Evolutionary conservation across 2,329 filamentous ascomycete genomes (phyloP).

Genomic region (Paecilomyces variotii): DNA sequence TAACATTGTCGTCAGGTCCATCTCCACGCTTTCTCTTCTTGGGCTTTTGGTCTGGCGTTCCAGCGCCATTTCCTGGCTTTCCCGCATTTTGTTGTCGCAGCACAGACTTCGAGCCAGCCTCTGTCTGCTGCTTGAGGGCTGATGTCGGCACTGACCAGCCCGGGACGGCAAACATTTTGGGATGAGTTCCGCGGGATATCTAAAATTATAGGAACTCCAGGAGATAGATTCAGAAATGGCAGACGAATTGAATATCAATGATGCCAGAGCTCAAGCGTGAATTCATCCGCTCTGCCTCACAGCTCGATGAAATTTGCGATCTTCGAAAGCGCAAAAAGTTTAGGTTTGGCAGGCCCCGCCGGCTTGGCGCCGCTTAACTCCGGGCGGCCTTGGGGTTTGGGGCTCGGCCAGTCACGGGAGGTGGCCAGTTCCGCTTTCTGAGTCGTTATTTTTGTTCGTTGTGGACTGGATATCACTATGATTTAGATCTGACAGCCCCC

Average conservation of each 20-base stretch:
- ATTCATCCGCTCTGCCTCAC: background rate
- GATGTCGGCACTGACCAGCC: conserved; percentile 79
- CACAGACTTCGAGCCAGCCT: conserved; percentile 47
- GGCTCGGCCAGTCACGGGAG: background rate
- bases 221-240: background rate
- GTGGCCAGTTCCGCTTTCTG: background rate
- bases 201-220: background rate
- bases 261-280: background rate
- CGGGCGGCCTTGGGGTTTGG: background rate
- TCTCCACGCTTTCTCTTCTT: conserved; percentile 46
- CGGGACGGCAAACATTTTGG: conserved; percentile 74
- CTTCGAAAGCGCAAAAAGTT: background rate
- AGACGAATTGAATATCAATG: background rate
- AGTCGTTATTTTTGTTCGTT: no score
- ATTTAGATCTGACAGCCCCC: background rate
- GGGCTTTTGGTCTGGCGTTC: conserved; percentile 25
- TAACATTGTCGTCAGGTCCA: conserved; percentile 41
- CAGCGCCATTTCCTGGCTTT: conserved; percentile 18
- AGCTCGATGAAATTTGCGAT: background rate
- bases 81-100: conserved; percentile 54
- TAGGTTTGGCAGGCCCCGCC: background rate
- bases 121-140: conserved; percentile 61
- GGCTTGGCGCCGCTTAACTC: background rate
- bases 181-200: background rate
- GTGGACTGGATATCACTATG: no score